Percentiles rank a stretch among this genome's conserved stretches.
Conservation (phyloP, 768 basidiomycete species). For the Mycena rosella region DNA sequence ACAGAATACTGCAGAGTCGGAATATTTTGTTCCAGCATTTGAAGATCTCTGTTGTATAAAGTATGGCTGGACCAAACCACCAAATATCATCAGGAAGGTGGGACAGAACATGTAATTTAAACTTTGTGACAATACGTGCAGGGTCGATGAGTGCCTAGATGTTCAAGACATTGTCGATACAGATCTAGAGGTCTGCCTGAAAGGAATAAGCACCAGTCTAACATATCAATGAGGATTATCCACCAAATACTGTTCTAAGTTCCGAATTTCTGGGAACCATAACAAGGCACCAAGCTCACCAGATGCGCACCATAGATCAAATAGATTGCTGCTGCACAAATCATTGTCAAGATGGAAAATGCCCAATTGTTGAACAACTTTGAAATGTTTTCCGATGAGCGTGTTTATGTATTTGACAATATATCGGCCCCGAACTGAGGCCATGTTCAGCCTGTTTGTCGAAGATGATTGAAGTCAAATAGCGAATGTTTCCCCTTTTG, state of each 20-base stretch:
- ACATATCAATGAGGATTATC: neutral
- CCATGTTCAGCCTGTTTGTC: slow-evolving; percentile 43
- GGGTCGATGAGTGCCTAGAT: slow-evolving; percentile 42
- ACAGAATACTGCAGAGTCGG: neutral
- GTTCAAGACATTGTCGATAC: slow-evolving; percentile 37
- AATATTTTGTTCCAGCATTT: neutral
- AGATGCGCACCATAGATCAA: slow-evolving; percentile 46
- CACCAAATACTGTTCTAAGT: slow-evolving; percentile 44
- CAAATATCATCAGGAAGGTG: slow-evolving; percentile 3
- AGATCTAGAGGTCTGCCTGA: slow-evolving; percentile 35
- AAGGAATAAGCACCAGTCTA: neutral
- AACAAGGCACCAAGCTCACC: slow-evolving; percentile 47
- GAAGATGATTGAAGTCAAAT: slow-evolving; percentile 43
- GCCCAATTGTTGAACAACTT: slow-evolving; percentile 45
- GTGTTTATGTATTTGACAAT: slow-evolving; percentile 49
- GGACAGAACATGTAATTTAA: neutral
- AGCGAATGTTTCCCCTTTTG: slow-evolving; percentile 41
- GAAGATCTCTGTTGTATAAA: neutral
- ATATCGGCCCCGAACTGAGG: slow-evolving; percentile 44
- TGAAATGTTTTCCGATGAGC: slow-evolving; percentile 54
- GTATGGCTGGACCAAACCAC: neutral
- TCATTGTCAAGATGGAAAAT: slow-evolving; percentile 46
- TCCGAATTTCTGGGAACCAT: slow-evolving; percentile 46
- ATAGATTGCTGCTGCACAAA: slow-evolving; percentile 32
- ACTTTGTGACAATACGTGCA: no score